Conservation (phyloP, 1,139 yeast species). For the Pichia sp. region DNA sequence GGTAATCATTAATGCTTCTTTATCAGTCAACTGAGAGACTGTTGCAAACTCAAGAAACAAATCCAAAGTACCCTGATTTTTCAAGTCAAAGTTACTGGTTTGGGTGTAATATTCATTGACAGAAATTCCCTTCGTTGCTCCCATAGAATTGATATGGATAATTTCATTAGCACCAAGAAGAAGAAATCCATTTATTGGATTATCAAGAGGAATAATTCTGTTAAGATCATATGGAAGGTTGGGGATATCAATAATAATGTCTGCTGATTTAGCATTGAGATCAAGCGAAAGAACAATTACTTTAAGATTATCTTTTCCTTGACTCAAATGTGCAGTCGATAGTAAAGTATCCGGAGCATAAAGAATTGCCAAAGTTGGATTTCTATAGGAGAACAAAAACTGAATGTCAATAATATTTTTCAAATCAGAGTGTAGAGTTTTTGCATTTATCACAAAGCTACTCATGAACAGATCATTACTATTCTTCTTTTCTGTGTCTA, state of each 20-base stretch:
- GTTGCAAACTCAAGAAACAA: constrained; percentile 53
- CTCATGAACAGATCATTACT: constrained; percentile 35
- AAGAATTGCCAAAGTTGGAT: constrained; percentile 72
- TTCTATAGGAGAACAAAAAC: constrained; percentile 64
- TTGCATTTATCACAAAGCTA: constrained; percentile 53
- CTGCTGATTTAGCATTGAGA: constrained; percentile 51
- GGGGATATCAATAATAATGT: constrained; percentile 56
- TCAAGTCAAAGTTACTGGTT: constrained; percentile 42
- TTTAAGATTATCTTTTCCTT: constrained; percentile 54
- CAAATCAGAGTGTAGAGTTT: constrained; percentile 49
- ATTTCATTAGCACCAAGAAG: constrained; percentile 72
- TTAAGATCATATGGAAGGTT: constrained; percentile 72
- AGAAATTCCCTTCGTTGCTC: constrained; percentile 60
- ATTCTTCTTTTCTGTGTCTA: neutral
- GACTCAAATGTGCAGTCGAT: constrained; percentile 70
- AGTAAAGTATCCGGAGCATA: constrained; percentile 52
- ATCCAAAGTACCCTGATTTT: constrained; percentile 47
- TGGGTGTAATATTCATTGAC: constrained; percentile 51
- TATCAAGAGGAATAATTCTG: constrained; percentile 52
- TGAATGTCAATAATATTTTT: constrained; percentile 60
- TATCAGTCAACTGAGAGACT: constrained; percentile 42
- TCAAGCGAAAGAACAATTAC: constrained; percentile 58
- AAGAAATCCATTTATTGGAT: constrained; percentile 56
- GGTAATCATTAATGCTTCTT: constrained; percentile 46
- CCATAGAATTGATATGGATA: constrained; percentile 77